Base-by-base conservation (phyloP, 768 basidiomycete species). In the Kwoniella dendrophila region DNA sequence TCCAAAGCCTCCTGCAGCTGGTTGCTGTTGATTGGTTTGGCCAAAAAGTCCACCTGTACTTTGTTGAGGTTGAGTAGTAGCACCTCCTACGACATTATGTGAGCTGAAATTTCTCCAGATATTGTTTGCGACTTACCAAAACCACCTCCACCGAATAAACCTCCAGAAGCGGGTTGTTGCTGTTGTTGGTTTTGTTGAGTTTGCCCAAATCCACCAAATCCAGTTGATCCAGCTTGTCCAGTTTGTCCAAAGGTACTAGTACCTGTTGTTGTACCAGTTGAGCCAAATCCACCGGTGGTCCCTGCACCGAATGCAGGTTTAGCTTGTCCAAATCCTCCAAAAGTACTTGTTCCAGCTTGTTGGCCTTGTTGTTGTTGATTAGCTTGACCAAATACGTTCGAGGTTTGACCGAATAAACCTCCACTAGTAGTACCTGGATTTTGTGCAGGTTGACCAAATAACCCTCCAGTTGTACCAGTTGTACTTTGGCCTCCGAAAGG, bases 391-490 rank as follows among this genome's bases (percentile, higher is more conserved):
- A 63, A 61, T 22, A 45, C 48, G 51, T 51, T 70, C 7, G 67
- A 67, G 8, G 64, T 68, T 22, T 54, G 64, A 36, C 67, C 68
- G 50, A 77, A 78, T 11, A 75, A 52, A 20, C 69, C 69, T 36
- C 68, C 71, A 38, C 72, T 68, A 18, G 78, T 74, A 69, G 20
- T 81, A 67, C 3, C 80, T 73, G 53, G 79, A 14, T 62, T 36
- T 34, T 58, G 58, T 48, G 65, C 61, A 59, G 83, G 74, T 66
- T 83, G 82, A 1, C 81, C 74, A 54, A 77, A 73, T 63, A 81
- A 77, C 38, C 86, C 85, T 66, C 86, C 73, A 12, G 58, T 55
- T 32, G 49, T 61, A 27, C 41, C 45, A 2, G 52, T 32, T 20
- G 30, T 44, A 24, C 38, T 53, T 22, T 58, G 56, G 43, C 62